phyloP scores from a whole-genome alignment of 2,329 filamentous ascomycete genomes.

The Trichoderma breve region DNA sequence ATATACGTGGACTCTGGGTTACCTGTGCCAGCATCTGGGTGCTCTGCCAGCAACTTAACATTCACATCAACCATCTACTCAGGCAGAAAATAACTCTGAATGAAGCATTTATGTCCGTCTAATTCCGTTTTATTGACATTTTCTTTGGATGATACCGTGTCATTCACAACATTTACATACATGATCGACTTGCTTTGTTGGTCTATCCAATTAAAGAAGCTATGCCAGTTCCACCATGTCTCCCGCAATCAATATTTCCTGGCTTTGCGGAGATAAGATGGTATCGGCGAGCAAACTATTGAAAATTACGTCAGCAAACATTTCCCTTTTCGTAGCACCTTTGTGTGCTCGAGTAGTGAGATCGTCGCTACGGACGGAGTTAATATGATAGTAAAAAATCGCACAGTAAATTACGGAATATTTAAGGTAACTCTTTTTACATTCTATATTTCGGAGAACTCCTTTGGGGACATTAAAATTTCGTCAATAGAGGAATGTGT shows the following conservation, averaged over 20 bases:
- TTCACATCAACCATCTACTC: not conserved
- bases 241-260: not conserved
- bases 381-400: not conserved
- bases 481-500: not conserved
- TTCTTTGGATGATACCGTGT: not conserved
- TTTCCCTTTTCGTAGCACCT: not conserved
- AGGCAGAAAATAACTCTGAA: too few species aligned
- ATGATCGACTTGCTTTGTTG: not conserved
- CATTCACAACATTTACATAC: not conserved
- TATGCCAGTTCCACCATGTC: not conserved
- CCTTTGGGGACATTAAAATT: not conserved
- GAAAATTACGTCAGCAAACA: not conserved
- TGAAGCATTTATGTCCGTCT: not conserved
- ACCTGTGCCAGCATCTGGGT: too few species aligned
- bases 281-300: not conserved
- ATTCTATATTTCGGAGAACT: not conserved
- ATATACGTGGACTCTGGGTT: too few species aligned
- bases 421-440: not conserved
- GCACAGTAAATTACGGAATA: too few species aligned
- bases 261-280: not conserved
- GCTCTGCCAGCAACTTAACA: not conserved
- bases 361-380: not conserved
- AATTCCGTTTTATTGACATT: not conserved
- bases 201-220: not conserved
- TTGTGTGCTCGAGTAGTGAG: not conserved